Evolutionary conservation across 2,329 filamentous ascomycete species (phyloP), one percentile per base, ranked within the genome.

Genomic region (Ophioceras dolichostomum): DNA sequence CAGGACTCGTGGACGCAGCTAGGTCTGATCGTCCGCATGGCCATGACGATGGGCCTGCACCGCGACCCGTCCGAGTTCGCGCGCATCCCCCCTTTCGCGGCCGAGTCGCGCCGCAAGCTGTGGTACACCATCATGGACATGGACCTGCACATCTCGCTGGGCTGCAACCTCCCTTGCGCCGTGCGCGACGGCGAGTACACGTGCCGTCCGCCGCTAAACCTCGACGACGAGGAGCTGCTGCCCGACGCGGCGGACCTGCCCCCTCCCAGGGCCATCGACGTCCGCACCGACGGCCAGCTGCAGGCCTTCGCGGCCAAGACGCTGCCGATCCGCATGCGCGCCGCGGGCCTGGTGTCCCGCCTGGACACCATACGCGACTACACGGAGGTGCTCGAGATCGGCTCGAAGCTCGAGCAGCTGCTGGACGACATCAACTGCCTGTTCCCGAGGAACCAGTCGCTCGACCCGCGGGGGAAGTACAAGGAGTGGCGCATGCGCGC

Each of bases 1-100:
- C 65, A 72, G 37, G 65, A 70, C 36, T 58, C 64, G 0, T 75
- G 70, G 70, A 62, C 64, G 12, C 66, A 71, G 39, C 53, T 74
- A n/a, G 70, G 70, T 5, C 61, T 64, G 37, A 64, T 74, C 30
- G 62, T 73, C 5, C 65, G 70, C 13, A 68, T 70, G 57, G 70
- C 68, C 21, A 74, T 74, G 69, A 68, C 65, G 3, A 73, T 75
- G 68, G 70, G 70, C 3, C 55, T 75, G 33, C 70, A 75, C 45
- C 62, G 70, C 4, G 70, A 75, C 37, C 68, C 70, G 3, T 65
- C 65, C 12, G 70, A 75, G 44, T 72, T 68, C 39, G 55, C 59
- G 4, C 60, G 64, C 21, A 64, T 74, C 36, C 57, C 60, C 5
- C 57, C 67, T 0, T 74, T 71, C 45, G 58, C 64, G 32, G 64